Conservation (phyloP, 1,139 yeast species). For the Candida pseudoviswanathii region DNA sequence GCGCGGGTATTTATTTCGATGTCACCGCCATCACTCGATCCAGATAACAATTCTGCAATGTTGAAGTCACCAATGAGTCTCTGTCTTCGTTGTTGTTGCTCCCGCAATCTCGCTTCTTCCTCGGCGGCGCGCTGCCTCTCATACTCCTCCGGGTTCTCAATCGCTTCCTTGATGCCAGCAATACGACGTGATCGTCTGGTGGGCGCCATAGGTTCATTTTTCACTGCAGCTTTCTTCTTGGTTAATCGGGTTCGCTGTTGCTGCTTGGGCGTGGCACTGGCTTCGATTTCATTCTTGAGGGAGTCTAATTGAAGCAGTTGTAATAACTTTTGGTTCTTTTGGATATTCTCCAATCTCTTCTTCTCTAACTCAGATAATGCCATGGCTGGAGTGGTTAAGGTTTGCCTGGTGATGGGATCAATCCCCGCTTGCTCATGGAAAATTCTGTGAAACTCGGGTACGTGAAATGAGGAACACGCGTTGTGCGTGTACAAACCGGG, state of each 20-base stretch:
- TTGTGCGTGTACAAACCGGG: no score
- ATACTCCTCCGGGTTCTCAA: slow-evolving; percentile 31
- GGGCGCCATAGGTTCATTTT: slow-evolving; percentile 41
- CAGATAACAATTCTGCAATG: slow-evolving; percentile 55
- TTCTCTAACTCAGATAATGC: slow-evolving; percentile 65
- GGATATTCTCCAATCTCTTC: slow-evolving; percentile 60
- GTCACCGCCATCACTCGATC: slow-evolving; percentile 9
- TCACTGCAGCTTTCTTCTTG: slow-evolving; percentile 10
- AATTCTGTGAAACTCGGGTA: not conserved
- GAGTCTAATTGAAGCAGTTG: slow-evolving; percentile 41
- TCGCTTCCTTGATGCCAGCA: slow-evolving; percentile 52
- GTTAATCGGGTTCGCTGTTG: slow-evolving; percentile 19
- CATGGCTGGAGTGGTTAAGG: slow-evolving; percentile 15
- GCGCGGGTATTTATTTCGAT: slow-evolving; percentile 35
- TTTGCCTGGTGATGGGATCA: not conserved
- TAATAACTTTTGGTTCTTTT: slow-evolving; percentile 42
- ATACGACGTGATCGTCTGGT: slow-evolving; percentile 65
- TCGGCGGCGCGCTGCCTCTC: slow-evolving; percentile 27
- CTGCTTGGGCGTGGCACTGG: not conserved
- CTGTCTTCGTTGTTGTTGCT: slow-evolving; percentile 49
- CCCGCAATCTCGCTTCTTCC: slow-evolving; percentile 15
- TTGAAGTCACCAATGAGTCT: slow-evolving; percentile 62
- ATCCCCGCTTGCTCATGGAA: not conserved
- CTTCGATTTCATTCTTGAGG: slow-evolving; percentile 28
- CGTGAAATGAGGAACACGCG: not conserved